Evolutionary conservation across 306 rosid species (phyloP).

Genomic region (Castanopsis chinensis): DNA sequence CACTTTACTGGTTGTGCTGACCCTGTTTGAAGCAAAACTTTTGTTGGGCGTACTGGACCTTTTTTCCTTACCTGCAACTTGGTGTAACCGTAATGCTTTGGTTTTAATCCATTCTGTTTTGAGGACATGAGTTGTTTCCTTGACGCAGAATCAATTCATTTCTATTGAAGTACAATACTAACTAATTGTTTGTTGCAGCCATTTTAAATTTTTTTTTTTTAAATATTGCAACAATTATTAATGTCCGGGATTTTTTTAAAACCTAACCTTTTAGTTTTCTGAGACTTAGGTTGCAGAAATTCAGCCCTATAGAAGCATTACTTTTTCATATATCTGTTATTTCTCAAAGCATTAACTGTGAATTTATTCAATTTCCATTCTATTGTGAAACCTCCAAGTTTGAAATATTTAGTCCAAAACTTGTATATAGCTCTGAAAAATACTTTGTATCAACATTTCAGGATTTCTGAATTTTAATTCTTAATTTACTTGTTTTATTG

Average conservation of each 20-base stretch:
- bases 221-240: neutral
- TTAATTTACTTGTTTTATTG: neutral
- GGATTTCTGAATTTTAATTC: neutral
- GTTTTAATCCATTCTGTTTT: slow-evolving; percentile 18
- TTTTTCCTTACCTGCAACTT: slow-evolving; percentile 4
- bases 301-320: neutral
- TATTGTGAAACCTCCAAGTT: neutral
- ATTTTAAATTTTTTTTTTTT: neutral
- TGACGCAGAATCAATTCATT: neutral
- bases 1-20: neutral
- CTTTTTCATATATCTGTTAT: neutral
- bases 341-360: neutral
- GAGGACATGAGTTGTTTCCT: slow-evolving; percentile 13
- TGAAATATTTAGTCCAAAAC: neutral
- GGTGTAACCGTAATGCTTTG: neutral
- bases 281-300: neutral
- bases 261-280: neutral
- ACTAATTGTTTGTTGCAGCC: neutral
- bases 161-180: neutral
- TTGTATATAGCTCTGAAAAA: neutral
- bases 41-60: neutral
- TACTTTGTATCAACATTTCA: neutral
- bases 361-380: neutral
- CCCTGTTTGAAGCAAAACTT: neutral
- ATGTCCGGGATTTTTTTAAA: neutral